phyloP scores from a whole-genome alignment of 768 basidiomycete genomes.

The Filobasidium wieringae region DNA sequence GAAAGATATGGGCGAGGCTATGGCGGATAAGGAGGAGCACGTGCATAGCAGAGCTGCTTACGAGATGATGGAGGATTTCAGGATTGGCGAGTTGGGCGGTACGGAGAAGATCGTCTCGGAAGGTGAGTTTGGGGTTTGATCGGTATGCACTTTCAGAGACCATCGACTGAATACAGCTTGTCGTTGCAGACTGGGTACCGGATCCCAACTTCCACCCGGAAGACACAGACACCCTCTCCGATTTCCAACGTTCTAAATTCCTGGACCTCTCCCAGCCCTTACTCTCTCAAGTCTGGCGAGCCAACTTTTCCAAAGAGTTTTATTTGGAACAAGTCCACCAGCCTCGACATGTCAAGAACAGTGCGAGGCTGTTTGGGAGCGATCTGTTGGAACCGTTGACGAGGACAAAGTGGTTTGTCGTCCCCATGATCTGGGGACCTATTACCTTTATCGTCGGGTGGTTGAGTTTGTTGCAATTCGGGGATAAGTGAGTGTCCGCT shows the following conservation, averaged over 20 bases:
- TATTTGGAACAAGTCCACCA: conserved; percentile 96
- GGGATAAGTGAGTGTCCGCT: conserved; percentile 29
- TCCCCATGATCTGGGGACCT: conserved; percentile 83
- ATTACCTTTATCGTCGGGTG: conserved; percentile 67
- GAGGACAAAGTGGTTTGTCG: conserved; percentile 82
- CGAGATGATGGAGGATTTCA: conserved; percentile 77
- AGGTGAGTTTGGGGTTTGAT: conserved; percentile 45
- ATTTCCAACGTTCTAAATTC: conserved; percentile 82
- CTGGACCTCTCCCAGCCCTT: conserved; percentile 78
- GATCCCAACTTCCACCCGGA: conserved; percentile 84
- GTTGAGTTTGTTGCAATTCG: conserved; percentile 64
- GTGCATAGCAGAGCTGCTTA: conserved; percentile 85
- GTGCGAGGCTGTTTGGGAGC: conserved; percentile 77
- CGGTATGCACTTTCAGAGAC: no score
- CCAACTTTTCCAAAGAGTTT: conserved; percentile 86
- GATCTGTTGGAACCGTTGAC: conserved; percentile 75
- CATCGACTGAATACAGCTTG: no score
- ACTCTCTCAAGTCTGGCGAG: conserved; percentile 69
- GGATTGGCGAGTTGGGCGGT: conserved; percentile 68
- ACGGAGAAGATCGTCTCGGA: conserved; percentile 66
- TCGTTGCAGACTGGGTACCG: conserved; percentile 77
- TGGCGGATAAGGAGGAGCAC: conserved; percentile 71
- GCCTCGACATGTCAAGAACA: conserved; percentile 70
- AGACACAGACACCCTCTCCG: conserved; percentile 64
- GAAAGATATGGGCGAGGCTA: conserved; percentile 63